Evolutionary conservation across 768 basidiomycete genomes (phyloP), one percentile per base, ranked within the genome.

Genomic region (Lactarius pseudohatsudake): DNA sequence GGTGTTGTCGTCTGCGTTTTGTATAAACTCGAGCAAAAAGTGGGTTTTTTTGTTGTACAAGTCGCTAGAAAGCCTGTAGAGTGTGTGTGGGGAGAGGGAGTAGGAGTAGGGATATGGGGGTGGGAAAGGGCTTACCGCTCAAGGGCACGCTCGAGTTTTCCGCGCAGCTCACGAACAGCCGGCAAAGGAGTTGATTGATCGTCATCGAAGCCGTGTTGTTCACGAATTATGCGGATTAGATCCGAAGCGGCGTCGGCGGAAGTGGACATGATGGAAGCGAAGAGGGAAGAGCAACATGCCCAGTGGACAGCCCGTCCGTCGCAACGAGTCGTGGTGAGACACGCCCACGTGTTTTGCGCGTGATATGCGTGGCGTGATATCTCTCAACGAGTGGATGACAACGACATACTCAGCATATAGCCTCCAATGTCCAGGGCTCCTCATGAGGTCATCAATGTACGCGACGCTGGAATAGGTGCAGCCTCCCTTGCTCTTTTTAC

Each of bases 1-100:
- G 1, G 28, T 18, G 32, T 74, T 75, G 45, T 75, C 74, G 64
- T 74, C 74, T 26, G 74, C 74, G 38, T 75, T 75, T 64, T 75
- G 74, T 20, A 75, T 69, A 38, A 74, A 69, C 43, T 75, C 74
- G 30, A 74, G 70, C 10, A 74, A 43, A 61, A 74, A 75, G 61
- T 75, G 74, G 2, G 71, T 72, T 22, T 72, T 65, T 53, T 74
- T 74, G n/a, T 72, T 64, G 65, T 74, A 74, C 40, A 74, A 50
- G 38, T 74, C 73, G n/a, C 67, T 64, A 28, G 69, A 69, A 11
- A 74, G 61, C 18, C 73, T 74, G 60, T 5, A 13, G 16, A 1
- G n/a, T 20, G 28, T 13, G 53, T n/a, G 26, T 15, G 18, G 20
- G 28, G 8, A n/a, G 2, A 16, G 4, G 26, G 2, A 10, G n/a